Percentiles rank a stretch among this genome's conserved stretches.
phyloP scores from a whole-genome alignment of 306 rosid genomes.

The Rosa chinensis region DNA sequence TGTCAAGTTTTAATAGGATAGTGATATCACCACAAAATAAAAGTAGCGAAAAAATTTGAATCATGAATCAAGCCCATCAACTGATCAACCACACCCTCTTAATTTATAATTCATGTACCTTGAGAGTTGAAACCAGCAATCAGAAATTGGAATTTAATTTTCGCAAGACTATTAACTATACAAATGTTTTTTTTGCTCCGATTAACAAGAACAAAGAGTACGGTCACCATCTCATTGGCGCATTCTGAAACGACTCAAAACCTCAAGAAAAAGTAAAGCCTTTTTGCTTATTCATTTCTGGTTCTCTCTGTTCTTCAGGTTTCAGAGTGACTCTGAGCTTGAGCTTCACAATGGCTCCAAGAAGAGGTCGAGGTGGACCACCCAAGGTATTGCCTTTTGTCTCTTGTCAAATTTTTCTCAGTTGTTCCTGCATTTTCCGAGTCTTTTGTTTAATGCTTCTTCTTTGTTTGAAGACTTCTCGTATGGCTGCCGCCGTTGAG shows the following conservation, averaged over 20 bases:
- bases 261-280: too few species aligned
- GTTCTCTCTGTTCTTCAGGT: background rate
- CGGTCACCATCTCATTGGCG: background rate
- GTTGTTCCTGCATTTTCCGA: background rate
- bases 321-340: background rate
- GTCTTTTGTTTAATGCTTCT: background rate
- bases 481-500: slow-evolving; percentile 63
- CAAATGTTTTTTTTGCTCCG: too few species aligned
- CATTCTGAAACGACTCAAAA: background rate
- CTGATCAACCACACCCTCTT: too few species aligned
- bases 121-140: background rate
- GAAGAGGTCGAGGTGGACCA: background rate
- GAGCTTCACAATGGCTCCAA: slow-evolving; percentile 2
- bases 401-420: background rate
- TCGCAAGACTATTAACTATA: too few species aligned
- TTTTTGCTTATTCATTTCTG: background rate
- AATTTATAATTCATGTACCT: too few species aligned
- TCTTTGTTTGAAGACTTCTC: slow-evolving; percentile 15
- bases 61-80: too few species aligned
- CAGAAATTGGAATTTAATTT: background rate
- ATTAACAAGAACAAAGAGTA: too few species aligned
- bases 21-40: too few species aligned
- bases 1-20: too few species aligned
- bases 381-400: background rate
- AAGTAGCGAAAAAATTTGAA: too few species aligned